phyloP scores from a whole-genome alignment of 2,329 filamentous ascomycete species.

The Fusarium citri region DNA sequence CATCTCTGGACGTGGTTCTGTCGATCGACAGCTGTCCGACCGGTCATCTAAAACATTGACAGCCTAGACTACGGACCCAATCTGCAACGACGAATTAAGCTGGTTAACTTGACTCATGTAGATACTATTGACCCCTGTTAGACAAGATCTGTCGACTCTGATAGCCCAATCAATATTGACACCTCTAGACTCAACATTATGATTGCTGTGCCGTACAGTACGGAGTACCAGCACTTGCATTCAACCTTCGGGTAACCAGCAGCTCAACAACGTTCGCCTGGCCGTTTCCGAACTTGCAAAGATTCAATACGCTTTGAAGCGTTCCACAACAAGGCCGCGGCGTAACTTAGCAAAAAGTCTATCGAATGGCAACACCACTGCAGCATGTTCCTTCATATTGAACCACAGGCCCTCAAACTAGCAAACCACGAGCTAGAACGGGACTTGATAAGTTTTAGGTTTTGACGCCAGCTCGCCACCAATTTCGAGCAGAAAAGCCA shows the following conservation, averaged over 20 bases:
- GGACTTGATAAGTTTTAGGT: conserved; percentile 30
- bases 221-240: neutral
- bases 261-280: conserved; percentile 13
- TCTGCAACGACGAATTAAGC: neutral
- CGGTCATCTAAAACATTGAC: conserved; percentile 1
- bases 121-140: neutral
- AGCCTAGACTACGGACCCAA: neutral
- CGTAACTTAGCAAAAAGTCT: conserved; percentile 16
- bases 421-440: conserved; percentile 27
- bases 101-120: conserved; percentile 33
- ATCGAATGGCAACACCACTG: conserved; percentile 27
- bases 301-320: conserved; percentile 6
- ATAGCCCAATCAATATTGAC: conserved; percentile 4
- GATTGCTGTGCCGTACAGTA: neutral
- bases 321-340: conserved; percentile 22
- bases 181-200: neutral
- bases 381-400: conserved; percentile 12
- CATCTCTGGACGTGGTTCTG: neutral
- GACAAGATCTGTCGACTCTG: conserved; percentile 1
- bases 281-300: conserved; percentile 24
- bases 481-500: conserved; percentile 26
- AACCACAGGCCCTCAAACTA: conserved; percentile 25
- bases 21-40: conserved; percentile 5
- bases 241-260: conserved; percentile 7
- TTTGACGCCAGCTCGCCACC: conserved; percentile 42